Evolutionary conservation across 164 flowering plant genomes (phyloP), one percentile per base, ranked within the genome.

Genomic region (Berberis thunbergii): DNA sequence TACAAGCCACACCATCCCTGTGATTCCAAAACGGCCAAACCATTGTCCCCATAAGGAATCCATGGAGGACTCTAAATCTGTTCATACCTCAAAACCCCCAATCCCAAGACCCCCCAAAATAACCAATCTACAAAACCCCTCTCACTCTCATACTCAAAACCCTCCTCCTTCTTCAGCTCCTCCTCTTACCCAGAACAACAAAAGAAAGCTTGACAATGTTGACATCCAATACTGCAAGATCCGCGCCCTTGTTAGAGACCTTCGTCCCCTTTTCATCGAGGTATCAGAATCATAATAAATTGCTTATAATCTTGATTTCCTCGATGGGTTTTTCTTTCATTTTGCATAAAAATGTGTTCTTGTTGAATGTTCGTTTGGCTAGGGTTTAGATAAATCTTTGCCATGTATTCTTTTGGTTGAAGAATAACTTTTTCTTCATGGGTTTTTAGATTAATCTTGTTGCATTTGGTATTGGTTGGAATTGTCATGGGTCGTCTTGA

Each of bases 201-300:
- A 85, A 68, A 75, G 87, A 54, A 77, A 84, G 61, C 59, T 74
- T 12, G 84, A 53, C 2, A 56, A 68, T 66, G 66, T 41, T 49
- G 67, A 62, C 6, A 26, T 61, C 56, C 73, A 59, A 2, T 78
- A 68, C 75, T 78, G 68, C 81, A 78, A 83, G 77, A 75, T 86
- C 68, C 83, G 89, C 2, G 55, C 72, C 43, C 44, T 86, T 41
- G 49, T 83, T 61, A 79, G 64, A 59, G 83, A 81, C 40, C 81
- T 86, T 62, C 86, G 87, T 41, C 92, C 86, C 61, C 77, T 72
- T 69, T 71, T 86, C 68, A 56, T 85, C 57, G 81, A 83, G 84
- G 89, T 81, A 73, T 13, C 2, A 49, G 6, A 6, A 11, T 49
- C 6, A 49, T 49, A 11, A 49, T 49, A 49, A 52, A 10, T 11